Base-by-base conservation (phyloP, 331 rosid genomes). In the Acacia pycnantha region DNA sequence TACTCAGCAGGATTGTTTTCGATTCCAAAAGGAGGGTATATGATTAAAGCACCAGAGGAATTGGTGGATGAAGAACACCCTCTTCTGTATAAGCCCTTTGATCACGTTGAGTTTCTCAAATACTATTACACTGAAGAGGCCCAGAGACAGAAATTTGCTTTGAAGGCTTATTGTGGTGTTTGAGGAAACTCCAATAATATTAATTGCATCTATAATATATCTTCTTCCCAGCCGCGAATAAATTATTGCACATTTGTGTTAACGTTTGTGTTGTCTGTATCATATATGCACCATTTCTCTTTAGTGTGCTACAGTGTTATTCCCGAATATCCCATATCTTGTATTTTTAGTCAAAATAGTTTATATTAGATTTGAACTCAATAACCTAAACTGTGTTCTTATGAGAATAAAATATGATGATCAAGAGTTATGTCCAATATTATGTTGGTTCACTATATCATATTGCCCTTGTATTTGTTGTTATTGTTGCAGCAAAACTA, bases 31-130 rank as follows among this genome's bases (percentile, higher is more conserved):
- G 90, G 22, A 72, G 94, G 93, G 6, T 69, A 51, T 82, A 44
- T 78, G 9, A 24, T 93, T 47, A 84, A 93, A 87, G 86, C 97
- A 13, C 95, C 95, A 3, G 85, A 86, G 41, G 95, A 94, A 77
- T 31, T 94, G 1, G 93, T 93, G 35, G 97, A 93, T 78, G 97
- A 94, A 72, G 88, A 88, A 12, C 94, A 91, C 64, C 97, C 97
- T 82, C 62, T 93, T 19, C 88, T 88, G 11, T 93, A 79, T 71
- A 91, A 90, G 79, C 94, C 97, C 59, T 91, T 83, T 81, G 97
- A 94, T 80, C 94, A 92, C 70, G 87, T 89, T 48, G 61, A 93
- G 64, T 93, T 94, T 37, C 90, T 94, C 46, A 86, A 81, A 1
- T 90, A 87, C 79, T 91, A 82, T 72, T 88, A 85, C 78, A 65